Evolutionary conservation across 768 basidiomycete genomes (phyloP).

Genomic region (Crucibulum laeve): DNA sequence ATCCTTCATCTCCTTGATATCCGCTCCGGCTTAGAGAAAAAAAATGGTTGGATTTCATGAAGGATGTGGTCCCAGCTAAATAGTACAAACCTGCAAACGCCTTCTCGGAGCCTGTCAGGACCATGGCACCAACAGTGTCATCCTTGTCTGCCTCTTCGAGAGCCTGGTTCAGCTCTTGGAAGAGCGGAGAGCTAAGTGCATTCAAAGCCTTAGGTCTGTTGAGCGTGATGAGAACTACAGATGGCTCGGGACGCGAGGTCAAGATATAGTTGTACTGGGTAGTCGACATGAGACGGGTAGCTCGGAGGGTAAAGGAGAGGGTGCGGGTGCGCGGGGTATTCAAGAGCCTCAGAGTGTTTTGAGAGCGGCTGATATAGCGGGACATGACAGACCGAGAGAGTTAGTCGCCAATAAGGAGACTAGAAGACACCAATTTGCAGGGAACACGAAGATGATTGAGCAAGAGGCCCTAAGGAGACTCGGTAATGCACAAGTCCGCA

Average conservation of each 20-base stretch:
- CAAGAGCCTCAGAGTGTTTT: constrained; percentile 5
- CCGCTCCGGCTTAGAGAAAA: constrained; percentile 72
- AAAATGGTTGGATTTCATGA: neutral
- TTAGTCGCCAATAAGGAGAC: no score
- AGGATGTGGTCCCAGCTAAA: neutral
- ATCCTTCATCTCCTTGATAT: constrained; percentile 99
- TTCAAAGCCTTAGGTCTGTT: constrained; percentile 91
- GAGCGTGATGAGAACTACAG: constrained; percentile 76
- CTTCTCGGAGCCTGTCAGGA: constrained; percentile 87
- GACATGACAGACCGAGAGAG: constrained; percentile 13
- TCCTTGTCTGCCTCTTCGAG: constrained; percentile 70
- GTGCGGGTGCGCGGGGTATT: constrained; percentile 5
- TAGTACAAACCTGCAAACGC: constrained; percentile 87
- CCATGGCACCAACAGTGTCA: constrained; percentile 72
- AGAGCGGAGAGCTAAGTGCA: constrained; percentile 77
- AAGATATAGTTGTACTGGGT: constrained; percentile 61
- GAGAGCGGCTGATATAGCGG: constrained; percentile 14
- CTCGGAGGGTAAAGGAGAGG: constrained; percentile 1
- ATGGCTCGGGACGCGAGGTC: constrained; percentile 60
- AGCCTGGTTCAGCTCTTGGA: constrained; percentile 78
- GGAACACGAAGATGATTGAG: no score
- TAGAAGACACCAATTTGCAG: no score
- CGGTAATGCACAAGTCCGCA: no score
- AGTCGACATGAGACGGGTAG: constrained; percentile 47
- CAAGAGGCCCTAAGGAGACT: no score